Evolutionary conservation across 2,329 filamentous ascomycete species (phyloP), one percentile per base, ranked within the genome.

Genomic region (Pyricularia sp.): DNA sequence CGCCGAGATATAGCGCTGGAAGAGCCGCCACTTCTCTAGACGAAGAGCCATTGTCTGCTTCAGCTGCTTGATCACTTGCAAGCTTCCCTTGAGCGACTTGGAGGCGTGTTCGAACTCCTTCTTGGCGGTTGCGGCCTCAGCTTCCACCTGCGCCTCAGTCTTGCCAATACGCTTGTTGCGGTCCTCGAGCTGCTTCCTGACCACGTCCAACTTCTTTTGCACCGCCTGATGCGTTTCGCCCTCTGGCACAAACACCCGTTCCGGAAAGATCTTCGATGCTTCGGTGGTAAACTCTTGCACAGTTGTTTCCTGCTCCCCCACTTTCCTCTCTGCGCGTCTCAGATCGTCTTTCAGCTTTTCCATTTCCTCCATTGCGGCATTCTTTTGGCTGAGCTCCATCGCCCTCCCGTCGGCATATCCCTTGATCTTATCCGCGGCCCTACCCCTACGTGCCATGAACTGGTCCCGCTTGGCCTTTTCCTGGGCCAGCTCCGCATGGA

Each of bases 1-100:
- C n/a, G 88, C 85, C 49, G 92, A 93, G 71, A 99, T 97, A 69
- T 87, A 85, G 30, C 87, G 84, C 70, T 93, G 89, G 75, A 99
- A 97, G 63, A 83, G 81, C 65, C 85, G 82, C 89, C 92, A 99
- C 70, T 91, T 87, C 31, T 81, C 78, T 65, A 90, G 82, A 19
- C 94, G 90, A 65, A 88, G 79, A 10, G 78, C 76, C 55, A 96
- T 83, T 0, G 91, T 85, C 35, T 79, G 71, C 69, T 83, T 83
- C 49, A 88, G 73, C 0, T 75, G 70, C 16, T 72, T 67, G 33
- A 79, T 73, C 5, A 80, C 74, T 35, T 74, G 71, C 22, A 72
- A 70, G 62, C 83, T 78, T 28, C 78, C 80, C 64, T 77, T 72
- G 65, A 81, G 78, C 60, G 79, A 75, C 12, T 74, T 74, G 63